Evolutionary conservation across 2,329 filamentous ascomycete species (phyloP), one percentile per base, ranked within the genome.

Genomic region (Polytolypa hystricis): DNA sequence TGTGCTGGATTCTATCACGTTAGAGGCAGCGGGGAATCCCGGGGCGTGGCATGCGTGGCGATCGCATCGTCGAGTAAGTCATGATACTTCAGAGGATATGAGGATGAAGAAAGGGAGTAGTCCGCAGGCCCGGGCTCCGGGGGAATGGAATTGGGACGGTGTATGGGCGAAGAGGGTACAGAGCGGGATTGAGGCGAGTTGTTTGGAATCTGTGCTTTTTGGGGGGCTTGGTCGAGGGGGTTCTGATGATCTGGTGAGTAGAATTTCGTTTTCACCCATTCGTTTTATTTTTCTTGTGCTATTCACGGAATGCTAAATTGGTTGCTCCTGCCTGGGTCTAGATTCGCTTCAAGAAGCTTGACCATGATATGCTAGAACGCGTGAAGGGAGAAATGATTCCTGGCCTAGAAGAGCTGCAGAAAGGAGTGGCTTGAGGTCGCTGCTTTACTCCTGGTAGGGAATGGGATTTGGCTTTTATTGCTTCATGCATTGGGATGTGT

Each of bases 91-190:
- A 17, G 11, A 54, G 7, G 33, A 41, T 20, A 43, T 38, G 15
- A 41, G 38, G 11, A 57, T 49, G 49, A 71, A 59, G 50, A 60
- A 42, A 64, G 64, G 53, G 55, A 73, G 61, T 41, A 73, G 61
- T 41, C 65, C 51, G 35, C 56, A 55, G 45, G 52, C 60, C 23
- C 62, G 78, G 42, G 68, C 72, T 33, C 85, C 85, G 0, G 83
- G 81, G 5, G 81, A 93, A 50, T 96, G 89, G 89, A 93, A 93
- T 54, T 96, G 89, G 89, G 85, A 94, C 51, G 87, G 89, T 0
- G 89, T 96, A 0, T 98, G 89, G 89, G 84, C 93, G 55, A 81
- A 87, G 45, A 73, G 89, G 37, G 87, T 94, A 1, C 79, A 76
- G 58, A 83, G 81, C 56, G 81, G 81, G 12, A 74, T 95, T 29